Percentiles rank a stretch among this genome's conserved stretches.
Evolutionary conservation across 2,329 filamentous ascomycete genomes (phyloP).

Genomic region (Talaromyces amestolkiae): DNA sequence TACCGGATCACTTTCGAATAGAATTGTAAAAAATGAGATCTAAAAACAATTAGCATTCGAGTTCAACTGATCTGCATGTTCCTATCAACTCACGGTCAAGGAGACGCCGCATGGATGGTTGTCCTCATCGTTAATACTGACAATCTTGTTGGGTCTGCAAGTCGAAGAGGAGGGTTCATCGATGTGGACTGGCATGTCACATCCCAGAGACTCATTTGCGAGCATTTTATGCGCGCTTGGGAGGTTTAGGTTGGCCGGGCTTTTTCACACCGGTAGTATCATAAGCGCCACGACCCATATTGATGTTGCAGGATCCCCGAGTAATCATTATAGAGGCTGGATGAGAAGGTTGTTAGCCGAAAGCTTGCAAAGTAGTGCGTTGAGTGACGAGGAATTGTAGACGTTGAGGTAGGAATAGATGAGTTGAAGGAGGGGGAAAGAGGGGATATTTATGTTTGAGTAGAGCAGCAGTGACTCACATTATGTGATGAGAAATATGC

Average conservation of each 20-base stretch:
- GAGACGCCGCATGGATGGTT: neutral
- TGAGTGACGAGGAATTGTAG: neutral
- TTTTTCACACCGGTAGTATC: constrained; percentile 54
- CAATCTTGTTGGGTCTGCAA: neutral
- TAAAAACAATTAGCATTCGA: neutral
- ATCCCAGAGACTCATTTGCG: neutral
- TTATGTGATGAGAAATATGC: constrained; percentile 14
- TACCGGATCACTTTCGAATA: constrained; percentile 1
- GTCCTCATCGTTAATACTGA: neutral
- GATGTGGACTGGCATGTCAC: neutral
- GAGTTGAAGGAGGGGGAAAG: neutral
- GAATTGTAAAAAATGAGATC: constrained; percentile 1
- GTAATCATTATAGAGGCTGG: constrained; percentile 42
- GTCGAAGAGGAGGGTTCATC: neutral
- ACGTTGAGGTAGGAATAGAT: constrained; percentile 1
- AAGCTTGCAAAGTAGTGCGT: neutral
- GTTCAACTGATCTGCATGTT: neutral
- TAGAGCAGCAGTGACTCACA: neutral
- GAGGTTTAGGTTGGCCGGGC: constrained; percentile 45
- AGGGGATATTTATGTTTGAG: constrained; percentile 10
- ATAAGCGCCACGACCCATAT: constrained; percentile 53
- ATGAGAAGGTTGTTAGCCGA: constrained; percentile 15
- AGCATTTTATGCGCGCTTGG: constrained; percentile 28
- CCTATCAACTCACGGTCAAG: neutral
- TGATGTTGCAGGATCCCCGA: constrained; percentile 41